Conservation (phyloP, 371 early-diverging fungal species). For the Sporodiniella umbellata region DNA sequence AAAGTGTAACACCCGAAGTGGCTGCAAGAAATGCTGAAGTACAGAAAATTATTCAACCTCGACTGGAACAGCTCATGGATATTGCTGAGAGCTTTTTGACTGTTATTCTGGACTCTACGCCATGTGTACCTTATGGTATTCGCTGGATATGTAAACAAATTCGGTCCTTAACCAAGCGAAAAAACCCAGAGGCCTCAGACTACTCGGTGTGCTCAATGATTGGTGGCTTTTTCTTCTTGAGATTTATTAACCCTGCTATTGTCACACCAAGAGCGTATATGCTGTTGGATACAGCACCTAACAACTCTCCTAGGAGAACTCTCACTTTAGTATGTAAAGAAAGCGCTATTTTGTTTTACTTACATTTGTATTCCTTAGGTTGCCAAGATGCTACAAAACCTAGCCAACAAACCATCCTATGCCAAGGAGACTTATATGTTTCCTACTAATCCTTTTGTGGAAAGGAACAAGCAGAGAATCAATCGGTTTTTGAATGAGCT, state of each 20-base stretch:
- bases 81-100: constrained; percentile 81
- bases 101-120: constrained; percentile 78
- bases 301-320: constrained; percentile 79
- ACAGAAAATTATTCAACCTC: constrained; percentile 76
- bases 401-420: constrained; percentile 90
- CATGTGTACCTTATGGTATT: constrained; percentile 92
- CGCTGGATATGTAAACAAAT: constrained; percentile 99
- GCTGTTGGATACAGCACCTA: constrained; percentile 83
- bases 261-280: constrained; percentile 94
- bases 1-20: constrained; percentile 75
- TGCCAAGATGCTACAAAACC: constrained; percentile 91
- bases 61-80: constrained; percentile 77
- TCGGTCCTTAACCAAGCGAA: constrained; percentile 85
- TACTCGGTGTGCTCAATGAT: constrained; percentile 89
- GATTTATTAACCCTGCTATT: constrained; percentile 97
- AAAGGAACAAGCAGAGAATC: constrained; percentile 79
- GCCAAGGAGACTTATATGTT: constrained; percentile 91
- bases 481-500: constrained; percentile 82
- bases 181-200: constrained; percentile 88
- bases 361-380: constrained; percentile 30
- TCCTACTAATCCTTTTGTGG: constrained; percentile 81
- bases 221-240: constrained; percentile 95
- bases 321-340: constrained; percentile 71
- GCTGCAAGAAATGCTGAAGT: constrained; percentile 78
- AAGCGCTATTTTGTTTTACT: not conserved